phyloP scores from a whole-genome alignment of 2,329 filamentous ascomycete genomes.

The Beauveria medogensis region DNA sequence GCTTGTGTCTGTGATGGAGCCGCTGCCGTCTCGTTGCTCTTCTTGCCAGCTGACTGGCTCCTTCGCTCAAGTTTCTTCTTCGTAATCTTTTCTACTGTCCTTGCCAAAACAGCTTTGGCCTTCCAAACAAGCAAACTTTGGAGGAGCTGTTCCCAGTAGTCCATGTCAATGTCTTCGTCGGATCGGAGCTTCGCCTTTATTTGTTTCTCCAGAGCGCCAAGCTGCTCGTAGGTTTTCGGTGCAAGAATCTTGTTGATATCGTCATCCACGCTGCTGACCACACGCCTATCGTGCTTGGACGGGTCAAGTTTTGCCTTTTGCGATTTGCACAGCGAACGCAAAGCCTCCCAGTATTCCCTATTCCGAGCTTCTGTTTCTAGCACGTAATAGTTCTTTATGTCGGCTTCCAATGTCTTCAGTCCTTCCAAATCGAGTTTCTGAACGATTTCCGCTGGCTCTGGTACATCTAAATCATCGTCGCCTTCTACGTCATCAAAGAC shows the following conservation, averaged over 20 bases:
- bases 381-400: conserved; percentile 71
- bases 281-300: conserved; percentile 57
- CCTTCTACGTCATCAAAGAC: conserved; percentile 77
- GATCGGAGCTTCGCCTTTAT: conserved; percentile 79
- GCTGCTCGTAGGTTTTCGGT: conserved; percentile 77
- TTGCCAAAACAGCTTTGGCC: conserved; percentile 74
- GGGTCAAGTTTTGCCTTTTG: conserved; percentile 58
- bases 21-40: conserved; percentile 28
- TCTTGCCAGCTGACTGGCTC: conserved; percentile 38
- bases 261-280: conserved; percentile 70
- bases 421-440: conserved; percentile 60
- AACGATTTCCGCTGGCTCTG: conserved; percentile 74
- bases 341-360: conserved; percentile 84
- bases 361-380: conserved; percentile 74
- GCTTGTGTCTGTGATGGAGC: conserved; percentile 14
- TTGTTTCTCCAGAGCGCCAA: conserved; percentile 80
- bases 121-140: conserved; percentile 84
- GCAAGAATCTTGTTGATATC: conserved; percentile 83
- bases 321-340: conserved; percentile 77
- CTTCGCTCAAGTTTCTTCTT: conserved; percentile 31
- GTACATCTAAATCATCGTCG: conserved; percentile 65
- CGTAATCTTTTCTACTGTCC: conserved; percentile 68
- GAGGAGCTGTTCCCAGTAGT: conserved; percentile 95
- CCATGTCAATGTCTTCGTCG: conserved; percentile 86
- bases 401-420: conserved; percentile 68